These are phyloP conservation scores for Xylariaceae sp. DNA, from an alignment of 2,329 filamentous ascomycete species.

Conservation along the genomic window DNA sequence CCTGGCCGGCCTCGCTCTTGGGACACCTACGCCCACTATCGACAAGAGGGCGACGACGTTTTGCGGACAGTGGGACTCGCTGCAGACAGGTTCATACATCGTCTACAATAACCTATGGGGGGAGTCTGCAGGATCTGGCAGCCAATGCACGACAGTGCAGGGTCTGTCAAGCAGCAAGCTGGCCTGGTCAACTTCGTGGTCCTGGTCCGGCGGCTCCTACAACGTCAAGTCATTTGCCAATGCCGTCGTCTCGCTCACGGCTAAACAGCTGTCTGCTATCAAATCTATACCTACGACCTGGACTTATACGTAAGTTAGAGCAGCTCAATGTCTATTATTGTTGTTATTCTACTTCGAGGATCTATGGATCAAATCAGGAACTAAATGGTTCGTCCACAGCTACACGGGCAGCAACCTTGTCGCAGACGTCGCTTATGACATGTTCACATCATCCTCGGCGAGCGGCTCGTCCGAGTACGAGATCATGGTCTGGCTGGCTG, in stretches of 20 bases:
- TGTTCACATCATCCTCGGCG: constrained; percentile 58
- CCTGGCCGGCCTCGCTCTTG: constrained; percentile 17
- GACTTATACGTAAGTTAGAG: constrained; percentile 45
- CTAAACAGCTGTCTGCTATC: constrained; percentile 45
- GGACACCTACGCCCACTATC: constrained; percentile 28
- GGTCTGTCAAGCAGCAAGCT: constrained; percentile 43
- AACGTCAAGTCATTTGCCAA: constrained; percentile 56
- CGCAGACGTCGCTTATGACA: constrained; percentile 64
- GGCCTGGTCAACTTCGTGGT: constrained; percentile 52
- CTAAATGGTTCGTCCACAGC: constrained; percentile 28
- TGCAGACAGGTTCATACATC: constrained; percentile 49
- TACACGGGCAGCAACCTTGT: constrained; percentile 57
- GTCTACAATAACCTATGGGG: constrained; percentile 62
- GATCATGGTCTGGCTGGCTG: constrained; percentile 50
- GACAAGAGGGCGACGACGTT: constrained; percentile 30
- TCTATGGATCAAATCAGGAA: background rate
- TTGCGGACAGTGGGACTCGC: constrained; percentile 34
- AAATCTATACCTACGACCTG: constrained; percentile 45
- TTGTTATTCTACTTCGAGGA: background rate
- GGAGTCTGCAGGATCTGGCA: constrained; percentile 44
- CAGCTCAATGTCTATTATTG: background rate
- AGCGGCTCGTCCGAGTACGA: constrained; percentile 59
- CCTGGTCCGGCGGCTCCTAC: constrained; percentile 48
- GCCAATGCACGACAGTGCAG: constrained; percentile 51
- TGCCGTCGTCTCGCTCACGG: constrained; percentile 44